A percentile compares a stretch with the other conserved stretches of the same genome.
These are phyloP conservation scores for Phylloporus sp. DNA, from an alignment of 768 basidiomycete species.

Conservation along the genomic window DNA sequence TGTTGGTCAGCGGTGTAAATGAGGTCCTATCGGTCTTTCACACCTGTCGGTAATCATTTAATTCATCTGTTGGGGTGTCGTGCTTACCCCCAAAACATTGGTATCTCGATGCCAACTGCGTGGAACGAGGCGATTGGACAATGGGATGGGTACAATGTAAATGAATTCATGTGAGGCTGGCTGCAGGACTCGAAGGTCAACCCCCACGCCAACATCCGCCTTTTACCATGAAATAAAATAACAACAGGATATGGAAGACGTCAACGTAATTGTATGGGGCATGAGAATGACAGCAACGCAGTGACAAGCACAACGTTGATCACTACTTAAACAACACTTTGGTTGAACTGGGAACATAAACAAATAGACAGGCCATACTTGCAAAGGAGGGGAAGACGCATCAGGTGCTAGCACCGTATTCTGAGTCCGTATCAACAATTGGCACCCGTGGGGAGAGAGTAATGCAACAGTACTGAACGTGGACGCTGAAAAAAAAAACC, in stretches of 20 bases:
- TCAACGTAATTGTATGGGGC: slow-evolving; percentile 12
- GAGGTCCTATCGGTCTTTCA: slow-evolving; percentile 8
- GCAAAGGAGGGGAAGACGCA: slow-evolving; percentile 25
- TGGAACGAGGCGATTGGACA: slow-evolving; percentile 14
- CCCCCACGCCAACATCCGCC: slow-evolving; percentile 28
- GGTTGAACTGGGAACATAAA: slow-evolving; percentile 18
- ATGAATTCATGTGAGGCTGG: slow-evolving; percentile 6
- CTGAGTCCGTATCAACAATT: slow-evolving; percentile 18
- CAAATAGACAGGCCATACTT: slow-evolving; percentile 18
- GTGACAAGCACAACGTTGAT: slow-evolving; percentile 26
- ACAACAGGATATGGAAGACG: slow-evolving; percentile 11
- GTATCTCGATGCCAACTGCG: not conserved
- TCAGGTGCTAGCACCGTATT: slow-evolving; percentile 24
- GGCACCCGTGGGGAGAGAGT: slow-evolving; percentile 7
- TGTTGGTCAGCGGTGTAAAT: slow-evolving; percentile 85
- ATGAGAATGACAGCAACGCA: slow-evolving; percentile 17
- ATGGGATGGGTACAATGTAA: slow-evolving; percentile 6
- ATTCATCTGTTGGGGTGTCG: too few relatives aligned
- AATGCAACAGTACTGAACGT: slow-evolving; percentile 14
- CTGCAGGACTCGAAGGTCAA: slow-evolving; percentile 33
- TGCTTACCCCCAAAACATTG: too few relatives aligned
- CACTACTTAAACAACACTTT: slow-evolving; percentile 28
- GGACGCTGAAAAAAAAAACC: slow-evolving; percentile 5
- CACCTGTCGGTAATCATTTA: too few relatives aligned
- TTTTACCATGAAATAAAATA: slow-evolving; percentile 20